These are phyloP conservation scores for Xerocomellus dryophilus DNA, from an alignment of 768 basidiomycete species.

Conservation along the genomic window DNA sequence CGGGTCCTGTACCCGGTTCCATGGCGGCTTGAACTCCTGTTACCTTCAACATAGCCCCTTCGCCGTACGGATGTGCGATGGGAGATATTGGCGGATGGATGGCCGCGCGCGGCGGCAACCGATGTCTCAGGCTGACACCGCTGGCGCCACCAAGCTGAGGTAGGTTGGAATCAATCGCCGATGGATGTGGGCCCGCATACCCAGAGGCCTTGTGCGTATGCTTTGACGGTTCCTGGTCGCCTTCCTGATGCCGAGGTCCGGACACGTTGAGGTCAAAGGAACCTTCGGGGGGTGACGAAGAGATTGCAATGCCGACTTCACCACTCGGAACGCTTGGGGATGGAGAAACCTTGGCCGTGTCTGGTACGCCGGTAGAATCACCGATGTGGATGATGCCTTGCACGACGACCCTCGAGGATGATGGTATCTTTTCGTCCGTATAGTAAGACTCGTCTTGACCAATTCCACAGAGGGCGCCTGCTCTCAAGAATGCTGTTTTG, in stretches of 20 bases:
- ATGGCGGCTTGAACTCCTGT: neutral
- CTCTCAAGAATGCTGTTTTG: slow-evolving; percentile 38
- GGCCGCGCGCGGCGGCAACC: slow-evolving; percentile 34
- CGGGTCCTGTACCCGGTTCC: neutral
- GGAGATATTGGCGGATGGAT: slow-evolving; percentile 19
- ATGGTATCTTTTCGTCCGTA: slow-evolving; percentile 22
- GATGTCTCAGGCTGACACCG: slow-evolving; percentile 35
- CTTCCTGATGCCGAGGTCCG: neutral
- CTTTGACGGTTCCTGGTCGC: slow-evolving; percentile 7
- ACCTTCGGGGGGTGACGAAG: slow-evolving; percentile 35
- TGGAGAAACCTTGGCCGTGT: slow-evolving; percentile 25
- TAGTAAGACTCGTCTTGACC: slow-evolving; percentile 23
- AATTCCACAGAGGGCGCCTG: slow-evolving; percentile 30
- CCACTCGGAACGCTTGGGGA: slow-evolving; percentile 27
- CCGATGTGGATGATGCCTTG: slow-evolving; percentile 20
- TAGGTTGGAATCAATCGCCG: slow-evolving; percentile 25
- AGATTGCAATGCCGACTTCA: slow-evolving; percentile 44
- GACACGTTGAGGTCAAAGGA: slow-evolving; percentile 15
- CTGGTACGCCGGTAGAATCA: neutral
- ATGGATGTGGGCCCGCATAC: slow-evolving; percentile 43
- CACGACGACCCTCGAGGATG: slow-evolving; percentile 22
- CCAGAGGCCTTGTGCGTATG: slow-evolving; percentile 29
- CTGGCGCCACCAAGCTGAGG: slow-evolving; percentile 18
- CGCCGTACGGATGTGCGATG: slow-evolving; percentile 31
- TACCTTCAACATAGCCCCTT: neutral